A percentile compares a stretch with the other conserved stretches of the same genome.
These are phyloP conservation scores for Ambrosiella xylebori DNA, from an alignment of 2,329 filamentous ascomycete species.

Conservation along the genomic window DNA sequence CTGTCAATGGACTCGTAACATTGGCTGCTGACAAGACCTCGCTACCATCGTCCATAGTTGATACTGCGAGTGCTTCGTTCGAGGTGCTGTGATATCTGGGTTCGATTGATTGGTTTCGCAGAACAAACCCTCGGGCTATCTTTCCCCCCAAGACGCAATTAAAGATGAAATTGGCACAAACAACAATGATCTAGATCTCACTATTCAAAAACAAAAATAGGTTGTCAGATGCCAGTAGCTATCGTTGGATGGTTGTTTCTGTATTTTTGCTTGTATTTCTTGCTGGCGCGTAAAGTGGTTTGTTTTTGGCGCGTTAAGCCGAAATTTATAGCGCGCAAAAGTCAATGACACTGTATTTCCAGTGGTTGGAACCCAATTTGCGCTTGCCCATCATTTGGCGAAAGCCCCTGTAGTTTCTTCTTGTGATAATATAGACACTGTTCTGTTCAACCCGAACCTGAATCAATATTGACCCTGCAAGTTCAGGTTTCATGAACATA, in stretches of 20 bases:
- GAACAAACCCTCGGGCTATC: too few species aligned
- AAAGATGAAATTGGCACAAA: too few species aligned
- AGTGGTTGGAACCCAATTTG: background rate
- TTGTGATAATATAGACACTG: too few species aligned
- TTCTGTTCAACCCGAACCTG: too few species aligned
- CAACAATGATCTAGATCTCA: too few species aligned
- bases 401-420: too few species aligned
- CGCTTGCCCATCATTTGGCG: too few species aligned
- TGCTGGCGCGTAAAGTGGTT: background rate
- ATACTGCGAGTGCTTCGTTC: background rate
- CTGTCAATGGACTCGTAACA: slow-evolving; percentile 41
- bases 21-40: slow-evolving; percentile 5
- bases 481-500: too few species aligned
- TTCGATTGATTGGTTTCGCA: background rate
- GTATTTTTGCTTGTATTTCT: background rate
- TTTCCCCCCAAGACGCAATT: too few species aligned
- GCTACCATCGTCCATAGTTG: slow-evolving; percentile 1
- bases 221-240: background rate
- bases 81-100: background rate
- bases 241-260: too few species aligned
- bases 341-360: background rate
- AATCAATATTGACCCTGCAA: too few species aligned
- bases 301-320: background rate
- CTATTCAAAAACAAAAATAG: background rate
- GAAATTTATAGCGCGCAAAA: background rate